Evolutionary conservation across 2,329 filamentous ascomycete genomes (phyloP), one percentile per base, ranked within the genome.

Genomic region (Botryosphaeria agaves): DNA sequence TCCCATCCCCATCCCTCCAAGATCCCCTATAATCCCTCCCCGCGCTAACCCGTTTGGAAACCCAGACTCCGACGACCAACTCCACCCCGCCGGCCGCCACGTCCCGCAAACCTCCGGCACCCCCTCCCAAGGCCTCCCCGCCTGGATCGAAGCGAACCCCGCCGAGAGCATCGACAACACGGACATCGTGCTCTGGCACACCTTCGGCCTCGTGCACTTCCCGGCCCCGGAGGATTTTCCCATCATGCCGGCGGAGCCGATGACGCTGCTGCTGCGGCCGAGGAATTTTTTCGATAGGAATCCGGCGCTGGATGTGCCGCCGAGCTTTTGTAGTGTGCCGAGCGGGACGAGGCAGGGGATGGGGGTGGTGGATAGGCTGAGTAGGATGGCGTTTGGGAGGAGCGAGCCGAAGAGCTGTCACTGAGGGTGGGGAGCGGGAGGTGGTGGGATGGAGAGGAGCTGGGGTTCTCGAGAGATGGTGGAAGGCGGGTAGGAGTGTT

Each of bases 181-280:
- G 1, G 81, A 94, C 48, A 59, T 93, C 18, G 84, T 94, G 1
- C 67, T 93, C 11, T 94, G 84, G 84, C 84, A 93, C 56, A 92
- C 83, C 0, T 94, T 93, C 45, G 85, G 85, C 20, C 64, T 93
- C 20, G 87, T 78, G 1, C 85, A 93, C 50, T 87, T 93, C 61
- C 84, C 85, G 0, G 62, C 79, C 0, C 83, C 84, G 0, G 85
- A 94, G 49, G 85, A 93, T 53, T 93, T 82, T 60, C 85, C 85
- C 18, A 65, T 93, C 42, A 93, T 93, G 84, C 83, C 83, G 0
- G 78, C 71, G 0, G 79, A 85, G 57, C 73, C 76, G 2, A 35
- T 24, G 54, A 81, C 72, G 1, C 59, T 92, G 41, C 63, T 91
- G 20, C 61, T 91, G 24, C 61, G 81, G 18, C 83, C 83, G 3